These are phyloP conservation scores for Fusarium foetens DNA, from an alignment of 2,329 filamentous ascomycete species.

Conservation along the genomic window DNA sequence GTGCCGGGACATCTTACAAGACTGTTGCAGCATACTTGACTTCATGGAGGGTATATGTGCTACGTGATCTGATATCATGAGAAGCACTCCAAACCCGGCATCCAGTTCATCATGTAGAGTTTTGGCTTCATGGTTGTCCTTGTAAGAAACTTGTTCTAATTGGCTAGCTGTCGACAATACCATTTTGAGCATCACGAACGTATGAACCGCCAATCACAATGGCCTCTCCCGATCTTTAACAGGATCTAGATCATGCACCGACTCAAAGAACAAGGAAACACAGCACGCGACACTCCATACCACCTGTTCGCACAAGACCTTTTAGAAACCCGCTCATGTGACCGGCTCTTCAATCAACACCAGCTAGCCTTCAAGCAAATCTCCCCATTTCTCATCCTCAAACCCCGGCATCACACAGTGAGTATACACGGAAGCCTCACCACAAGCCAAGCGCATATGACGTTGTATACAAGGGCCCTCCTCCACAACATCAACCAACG, in stretches of 20 bases:
- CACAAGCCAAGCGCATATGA: constrained; percentile 24
- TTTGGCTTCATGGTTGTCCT: neutral
- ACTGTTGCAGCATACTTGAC: too few relatives aligned
- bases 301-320: neutral
- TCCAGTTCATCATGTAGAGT: too few relatives aligned
- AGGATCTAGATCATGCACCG: neutral
- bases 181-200: neutral
- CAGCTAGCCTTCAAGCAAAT: neutral
- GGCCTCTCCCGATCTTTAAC: neutral
- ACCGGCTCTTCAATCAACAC: neutral
- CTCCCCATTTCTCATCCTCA: neutral
- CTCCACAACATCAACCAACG: constrained; percentile 31
- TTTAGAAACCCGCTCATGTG: constrained; percentile 16
- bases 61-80: neutral
- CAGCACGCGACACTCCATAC: neutral
- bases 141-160: neutral
- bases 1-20: neutral
- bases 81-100: neutral
- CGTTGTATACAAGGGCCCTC: constrained; percentile 17
- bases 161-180: neutral
- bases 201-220: neutral
- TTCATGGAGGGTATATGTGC: neutral
- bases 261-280: neutral
- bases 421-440: neutral
- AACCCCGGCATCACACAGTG: neutral